phyloP scores from a whole-genome alignment of 306 rosid genomes.

The Quillaja saponaria region DNA sequence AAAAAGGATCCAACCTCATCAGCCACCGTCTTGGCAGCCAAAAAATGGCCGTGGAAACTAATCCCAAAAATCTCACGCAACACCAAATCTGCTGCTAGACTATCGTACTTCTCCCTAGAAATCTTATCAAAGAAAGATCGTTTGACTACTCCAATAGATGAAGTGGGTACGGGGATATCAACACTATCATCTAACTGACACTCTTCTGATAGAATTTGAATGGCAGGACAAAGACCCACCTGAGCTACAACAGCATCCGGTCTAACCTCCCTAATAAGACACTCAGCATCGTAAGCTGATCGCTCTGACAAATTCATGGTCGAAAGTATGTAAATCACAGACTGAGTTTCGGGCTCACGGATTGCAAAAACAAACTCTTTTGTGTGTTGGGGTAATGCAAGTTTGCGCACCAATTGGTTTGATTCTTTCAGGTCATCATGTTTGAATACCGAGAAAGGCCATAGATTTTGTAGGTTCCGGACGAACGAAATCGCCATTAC shows the following conservation, averaged over 20 bases:
- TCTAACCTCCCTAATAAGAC: slow-evolving; percentile 52
- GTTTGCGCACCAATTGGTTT: slow-evolving; percentile 51
- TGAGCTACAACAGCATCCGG: slow-evolving; percentile 81
- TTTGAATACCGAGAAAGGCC: slow-evolving; percentile 64
- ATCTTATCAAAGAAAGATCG: slow-evolving; percentile 65
- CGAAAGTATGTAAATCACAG: slow-evolving; percentile 67
- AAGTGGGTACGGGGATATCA: slow-evolving; percentile 53
- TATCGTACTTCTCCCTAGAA: slow-evolving; percentile 62
- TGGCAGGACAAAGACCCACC: slow-evolving; percentile 36
- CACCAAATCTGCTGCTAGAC: slow-evolving; percentile 56
- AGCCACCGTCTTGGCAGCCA: slow-evolving; percentile 69
- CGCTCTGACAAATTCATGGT: slow-evolving; percentile 62
- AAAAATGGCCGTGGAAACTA: slow-evolving; percentile 63
- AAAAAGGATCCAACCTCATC: slow-evolving; percentile 61
- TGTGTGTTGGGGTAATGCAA: slow-evolving; percentile 53
- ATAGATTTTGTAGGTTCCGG: slow-evolving; percentile 52
- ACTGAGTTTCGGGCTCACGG: slow-evolving; percentile 52
- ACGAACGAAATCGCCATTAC: slow-evolving; percentile 56
- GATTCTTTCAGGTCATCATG: slow-evolving; percentile 53
- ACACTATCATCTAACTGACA: slow-evolving; percentile 26
- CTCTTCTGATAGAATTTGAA: slow-evolving; percentile 40
- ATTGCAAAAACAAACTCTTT: slow-evolving; percentile 70
- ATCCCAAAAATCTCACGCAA: slow-evolving; percentile 69
- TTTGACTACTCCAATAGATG: slow-evolving; percentile 61
- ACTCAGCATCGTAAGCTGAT: slow-evolving; percentile 56